Evolutionary conservation across 345 rosid species (phyloP).

Genomic region (sweet orange (Citrus sinensis)): DVS_A1.0 CM039169.1:12758501-12759000

Average conservation of each 20-base stretch:
- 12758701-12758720: conserved; percentile 86
- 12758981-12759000: conserved; percentile 65
- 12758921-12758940: conserved; percentile 67
- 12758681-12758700: neutral
- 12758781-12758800: conserved; percentile 67
- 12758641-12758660: neutral
- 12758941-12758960: conserved; percentile 79
- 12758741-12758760: conserved; percentile 90
- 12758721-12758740: conserved; percentile 88
- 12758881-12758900: conserved; percentile 65
- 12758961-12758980: conserved; percentile 72
- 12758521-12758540: conserved; percentile 72
- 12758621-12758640: neutral
- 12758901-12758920: conserved; percentile 65
- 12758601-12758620: neutral
- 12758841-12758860: conserved; percentile 68
- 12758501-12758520: conserved; percentile 43
- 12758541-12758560: conserved; percentile 86
- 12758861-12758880: conserved; percentile 63
- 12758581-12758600: neutral
- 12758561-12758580: conserved; percentile 24
- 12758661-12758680: neutral
- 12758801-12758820: conserved; percentile 68
- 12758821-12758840: conserved; percentile 65
- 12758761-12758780: conserved; percentile 73